Percentiles rank a stretch among this genome's conserved stretches.
These are phyloP conservation scores for Cydonia oblonga DNA, from an alignment of 331 rosid genomes.

Conservation along the genomic window DNA sequence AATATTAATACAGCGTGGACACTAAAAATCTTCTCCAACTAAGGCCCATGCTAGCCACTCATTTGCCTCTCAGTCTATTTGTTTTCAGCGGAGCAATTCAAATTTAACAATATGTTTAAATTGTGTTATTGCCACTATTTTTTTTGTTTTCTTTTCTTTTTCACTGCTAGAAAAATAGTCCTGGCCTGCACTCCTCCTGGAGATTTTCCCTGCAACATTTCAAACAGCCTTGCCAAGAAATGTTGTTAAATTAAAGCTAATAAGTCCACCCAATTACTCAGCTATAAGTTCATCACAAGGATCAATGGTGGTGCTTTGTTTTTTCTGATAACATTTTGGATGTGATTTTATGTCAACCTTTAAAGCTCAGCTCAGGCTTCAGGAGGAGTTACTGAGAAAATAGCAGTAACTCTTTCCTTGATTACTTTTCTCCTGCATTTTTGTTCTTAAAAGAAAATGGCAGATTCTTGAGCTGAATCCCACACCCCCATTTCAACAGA, in stretches of 20 bases:
- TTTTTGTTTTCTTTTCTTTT: too few relatives aligned
- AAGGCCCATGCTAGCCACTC: background rate
- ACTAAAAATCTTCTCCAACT: too few relatives aligned
- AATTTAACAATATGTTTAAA: background rate
- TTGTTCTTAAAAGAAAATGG: background rate
- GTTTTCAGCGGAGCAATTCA: too few relatives aligned
- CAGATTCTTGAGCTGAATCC: background rate
- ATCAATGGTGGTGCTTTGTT: background rate
- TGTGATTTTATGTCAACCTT: background rate
- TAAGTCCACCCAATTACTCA: background rate
- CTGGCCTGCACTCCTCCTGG: background rate
- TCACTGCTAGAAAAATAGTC: background rate
- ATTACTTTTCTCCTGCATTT: background rate
- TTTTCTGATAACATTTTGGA: background rate
- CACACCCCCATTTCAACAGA: background rate
- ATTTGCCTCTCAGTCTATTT: background rate
- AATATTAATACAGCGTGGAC: too few relatives aligned
- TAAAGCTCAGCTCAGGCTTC: too few relatives aligned
- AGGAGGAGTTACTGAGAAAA: background rate
- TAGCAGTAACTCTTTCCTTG: background rate
- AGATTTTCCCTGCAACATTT: background rate
- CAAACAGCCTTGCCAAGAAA: background rate
- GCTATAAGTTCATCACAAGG: background rate
- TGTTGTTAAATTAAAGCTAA: background rate
- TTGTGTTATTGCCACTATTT: too few relatives aligned